Evolutionary conservation across 2,329 filamentous ascomycete species (phyloP), one percentile per base, ranked within the genome.

Genomic region (Pseudogymnoascus sp.): DNA sequence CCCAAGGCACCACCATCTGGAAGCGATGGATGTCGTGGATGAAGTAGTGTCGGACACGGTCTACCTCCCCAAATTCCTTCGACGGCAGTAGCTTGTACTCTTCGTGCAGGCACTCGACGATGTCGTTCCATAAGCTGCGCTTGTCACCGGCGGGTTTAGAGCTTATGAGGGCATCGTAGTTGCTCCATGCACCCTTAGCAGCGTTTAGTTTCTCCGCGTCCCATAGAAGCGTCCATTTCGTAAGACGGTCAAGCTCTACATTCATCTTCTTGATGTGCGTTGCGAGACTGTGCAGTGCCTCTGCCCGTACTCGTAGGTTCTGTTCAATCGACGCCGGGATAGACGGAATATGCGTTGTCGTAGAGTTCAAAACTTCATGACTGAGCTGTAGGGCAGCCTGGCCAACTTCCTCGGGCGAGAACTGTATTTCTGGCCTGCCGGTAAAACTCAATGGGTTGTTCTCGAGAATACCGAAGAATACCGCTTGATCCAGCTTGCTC

Each of bases 201-300:
- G 92, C 90, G 46, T 89, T 86, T 77, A 98, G 83, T 75, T 93
- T 96, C 74, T 99, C 95, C 0, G 93, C 93, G 70, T 93, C 87
- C 81, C 87, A 90, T n/a, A 99, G 78, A 33, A 99, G 77, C 66
- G 83, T 82, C 92, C 93, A 98, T 68, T 87, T 86, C 1, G 87
- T 87, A 24, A 78, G 78, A 41, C 85, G 84, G 66, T 89, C 85
- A 5, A 98, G 74, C 2, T 84, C 78, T 26, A 86, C 81, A 65
- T 86, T 87, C 33, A 88, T 86, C 5, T 82, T 81, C 66, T 83
- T 82, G 11, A 98, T 77, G 68, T 95, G 86, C 2, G 80, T 78
- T 62, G 91, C 90, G 61, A 99, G 81, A 63, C 89, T 87, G 66
- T 87, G 84, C 46, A 98, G 78, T 26, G 91, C 91, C 62, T 84